Percentiles rank a stretch among this genome's conserved stretches.
These are phyloP conservation scores for Fragaria ananassa DNA, from an alignment of 306 rosid species.

Conservation along the genomic window DNA sequence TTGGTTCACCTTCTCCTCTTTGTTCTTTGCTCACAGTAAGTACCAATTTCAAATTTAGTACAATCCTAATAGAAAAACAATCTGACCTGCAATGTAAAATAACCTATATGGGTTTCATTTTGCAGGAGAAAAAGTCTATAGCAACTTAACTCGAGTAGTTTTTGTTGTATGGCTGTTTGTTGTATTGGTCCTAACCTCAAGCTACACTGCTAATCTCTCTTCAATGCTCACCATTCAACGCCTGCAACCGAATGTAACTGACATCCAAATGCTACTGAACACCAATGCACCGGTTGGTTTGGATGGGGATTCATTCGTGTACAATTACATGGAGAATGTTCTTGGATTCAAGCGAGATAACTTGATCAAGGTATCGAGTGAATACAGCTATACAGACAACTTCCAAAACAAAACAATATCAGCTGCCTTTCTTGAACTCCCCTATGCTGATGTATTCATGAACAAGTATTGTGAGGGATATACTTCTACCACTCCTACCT, in stretches of 20 bases:
- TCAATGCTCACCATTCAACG: constrained; percentile 49
- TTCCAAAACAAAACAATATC: constrained; percentile 33
- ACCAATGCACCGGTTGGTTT: constrained; percentile 43
- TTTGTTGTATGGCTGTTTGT: constrained; percentile 48
- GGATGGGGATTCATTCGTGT: constrained; percentile 52
- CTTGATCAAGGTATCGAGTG: constrained; percentile 24
- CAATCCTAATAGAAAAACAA: not conserved
- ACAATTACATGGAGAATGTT: constrained; percentile 37
- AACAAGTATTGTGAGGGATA: constrained; percentile 42
- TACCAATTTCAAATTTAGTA: constrained; percentile 1
- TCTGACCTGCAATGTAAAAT: not conserved
- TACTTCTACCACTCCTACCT: constrained; percentile 29
- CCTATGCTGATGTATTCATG: constrained; percentile 48
- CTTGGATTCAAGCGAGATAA: constrained; percentile 30
- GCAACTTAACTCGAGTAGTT: constrained; percentile 45
- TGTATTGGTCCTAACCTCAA: constrained; percentile 49
- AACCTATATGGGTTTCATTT: not conserved
- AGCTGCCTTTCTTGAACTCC: constrained; percentile 66
- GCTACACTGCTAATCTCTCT: constrained; percentile 67
- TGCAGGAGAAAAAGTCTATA: constrained; percentile 42
- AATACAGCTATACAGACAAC: constrained; percentile 24
- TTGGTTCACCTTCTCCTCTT: constrained; percentile 64
- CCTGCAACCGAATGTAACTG: constrained; percentile 25
- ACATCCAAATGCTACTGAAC: constrained; percentile 41
- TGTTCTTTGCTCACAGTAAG: constrained; percentile 81